Base-by-base conservation (phyloP, 2,329 filamentous ascomycete species). In the Penicillium sp. region DNA sequence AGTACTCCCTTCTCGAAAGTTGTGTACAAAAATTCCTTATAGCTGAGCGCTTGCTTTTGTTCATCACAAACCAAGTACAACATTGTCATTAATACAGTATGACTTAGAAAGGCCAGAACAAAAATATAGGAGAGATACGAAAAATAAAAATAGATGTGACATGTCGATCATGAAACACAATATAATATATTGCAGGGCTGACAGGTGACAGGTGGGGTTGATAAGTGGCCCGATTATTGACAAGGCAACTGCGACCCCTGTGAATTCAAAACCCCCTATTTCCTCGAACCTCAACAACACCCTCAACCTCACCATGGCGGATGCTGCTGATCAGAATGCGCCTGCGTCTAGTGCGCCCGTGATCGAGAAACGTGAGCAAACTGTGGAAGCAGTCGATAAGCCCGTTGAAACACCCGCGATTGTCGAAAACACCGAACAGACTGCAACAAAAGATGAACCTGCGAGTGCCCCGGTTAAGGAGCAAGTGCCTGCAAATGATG, bases 121-220 rank as follows among this genome's bases (percentile, higher is more conserved):
- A 7, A 10, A 42, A 13, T 23, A 23, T 23, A 23, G 4, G 39
- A 7, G 8, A 21, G 1, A 21, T 3, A 23, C 7, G 18, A 42
- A 18, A 34, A 18, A 18, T 32, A 15, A 50, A 50, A 50, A 50
- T 42, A 21, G 29, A 50, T 42, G 46, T 54, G 51, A 54, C 27
- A 16, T 42, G 49, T 51, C 49, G 49, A 48, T 48, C 50, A 37
- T 49, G 50, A 49, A 49, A 53, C 37, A 37, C 25, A 8, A 27
- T 27, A 27, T 27, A 37, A 54, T 25, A 27, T 23, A 32, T 42
- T 29, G 29, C 54, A 27, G 25, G 25, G 25, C 25, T 27, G 25
- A 27, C 25, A 27, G 25, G 25, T 58, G 60, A 58, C 50, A 57
- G 59, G 58, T 61, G 56, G 60, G 55, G 59, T 60, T 55, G 60